Conservation (phyloP, 2,329 filamentous ascomycete species). For the Aspergillus thermomutatus region DNA sequence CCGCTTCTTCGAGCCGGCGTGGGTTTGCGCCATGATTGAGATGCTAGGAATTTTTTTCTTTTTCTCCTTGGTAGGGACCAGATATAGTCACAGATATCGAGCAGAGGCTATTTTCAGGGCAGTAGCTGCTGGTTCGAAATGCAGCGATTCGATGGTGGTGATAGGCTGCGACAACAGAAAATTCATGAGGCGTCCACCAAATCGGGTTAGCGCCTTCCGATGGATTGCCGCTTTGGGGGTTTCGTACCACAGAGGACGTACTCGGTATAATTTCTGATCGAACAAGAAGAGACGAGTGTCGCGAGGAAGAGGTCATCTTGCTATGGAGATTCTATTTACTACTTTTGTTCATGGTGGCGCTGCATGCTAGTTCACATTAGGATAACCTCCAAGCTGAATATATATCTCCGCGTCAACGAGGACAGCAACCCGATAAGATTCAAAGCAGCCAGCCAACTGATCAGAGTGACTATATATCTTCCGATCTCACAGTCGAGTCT, state of each 20-base stretch:
- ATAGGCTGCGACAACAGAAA: slow-evolving; percentile 11
- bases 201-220: slow-evolving; percentile 19
- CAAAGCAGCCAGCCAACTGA: background rate
- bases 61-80: background rate
- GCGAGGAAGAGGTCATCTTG: background rate
- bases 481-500: no score
- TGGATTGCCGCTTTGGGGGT: slow-evolving; percentile 5
- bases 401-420: background rate
- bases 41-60: background rate
- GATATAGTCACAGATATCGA: background rate
- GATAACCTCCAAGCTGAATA: background rate
- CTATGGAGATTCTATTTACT: background rate
- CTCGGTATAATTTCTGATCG: background rate
- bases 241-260: background rate
- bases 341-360: background rate
- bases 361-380: background rate
- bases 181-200: slow-evolving; percentile 16
- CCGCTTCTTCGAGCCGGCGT: slow-evolving; percentile 33
- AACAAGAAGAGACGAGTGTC: background rate
- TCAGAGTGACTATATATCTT: no score
- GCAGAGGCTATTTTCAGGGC: background rate
- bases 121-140: slow-evolving; percentile 1
- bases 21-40: slow-evolving; percentile 26
- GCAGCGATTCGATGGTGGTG: slow-evolving; percentile 5
- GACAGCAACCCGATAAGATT: background rate